phyloP scores from a whole-genome alignment of 2,329 filamentous ascomycete species.

The Reticulascus tulasneorum region DNA sequence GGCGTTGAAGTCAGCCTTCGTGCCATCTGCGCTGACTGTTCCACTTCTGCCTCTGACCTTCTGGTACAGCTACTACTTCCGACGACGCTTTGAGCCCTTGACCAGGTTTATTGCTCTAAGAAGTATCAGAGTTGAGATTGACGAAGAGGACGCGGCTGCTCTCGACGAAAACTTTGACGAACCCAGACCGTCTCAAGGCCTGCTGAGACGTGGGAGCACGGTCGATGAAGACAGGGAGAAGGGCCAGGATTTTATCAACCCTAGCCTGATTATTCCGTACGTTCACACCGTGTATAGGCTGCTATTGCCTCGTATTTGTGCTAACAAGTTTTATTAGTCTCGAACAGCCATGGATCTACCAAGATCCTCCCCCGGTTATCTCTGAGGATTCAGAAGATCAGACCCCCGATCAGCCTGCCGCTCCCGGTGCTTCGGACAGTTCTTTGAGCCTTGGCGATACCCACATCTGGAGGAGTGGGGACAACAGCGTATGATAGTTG shows the following conservation, averaged over 20 bases:
- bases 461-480: slow-evolving; percentile 41
- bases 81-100: slow-evolving; percentile 76
- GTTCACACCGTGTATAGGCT: slow-evolving; percentile 29
- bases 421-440: slow-evolving; percentile 34
- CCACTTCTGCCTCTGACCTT: slow-evolving; percentile 77
- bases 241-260: slow-evolving; percentile 70
- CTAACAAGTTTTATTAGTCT: slow-evolving; percentile 42
- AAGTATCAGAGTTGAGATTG: slow-evolving; percentile 63
- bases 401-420: slow-evolving; percentile 1
- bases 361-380: slow-evolving; percentile 44
- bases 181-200: slow-evolving; percentile 29
- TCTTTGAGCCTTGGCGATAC: slow-evolving; percentile 46
- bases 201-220: slow-evolving; percentile 55
- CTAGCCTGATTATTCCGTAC: slow-evolving; percentile 65
- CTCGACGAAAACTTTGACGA: slow-evolving; percentile 33
- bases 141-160: slow-evolving; percentile 31
- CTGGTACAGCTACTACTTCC: slow-evolving; percentile 86
- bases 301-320: not conserved
- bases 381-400: slow-evolving; percentile 9
- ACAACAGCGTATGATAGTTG: too few relatives aligned
- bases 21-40: slow-evolving; percentile 66
- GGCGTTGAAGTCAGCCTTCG: slow-evolving; percentile 68
- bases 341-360: slow-evolving; percentile 67
- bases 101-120: slow-evolving; percentile 89
- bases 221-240: slow-evolving; percentile 70